A percentile compares a stretch with the other conserved stretches of the same genome.
Evolutionary conservation across 2,329 filamentous ascomycete genomes (phyloP).

Genomic region (Pseudocercospora fijiensis): DNA sequence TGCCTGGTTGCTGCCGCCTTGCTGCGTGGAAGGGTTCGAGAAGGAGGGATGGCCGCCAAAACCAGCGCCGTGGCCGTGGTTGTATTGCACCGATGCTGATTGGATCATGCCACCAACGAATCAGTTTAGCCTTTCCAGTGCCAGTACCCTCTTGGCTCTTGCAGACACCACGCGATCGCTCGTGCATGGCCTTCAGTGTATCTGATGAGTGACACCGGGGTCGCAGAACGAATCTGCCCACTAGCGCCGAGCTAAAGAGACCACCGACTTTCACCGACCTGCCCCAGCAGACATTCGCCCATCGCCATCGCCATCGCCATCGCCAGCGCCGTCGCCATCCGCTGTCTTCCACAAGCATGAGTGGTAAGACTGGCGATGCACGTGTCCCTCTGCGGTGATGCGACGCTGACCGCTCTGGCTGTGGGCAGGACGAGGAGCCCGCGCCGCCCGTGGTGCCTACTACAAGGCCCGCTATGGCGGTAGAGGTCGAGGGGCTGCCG

Average conservation of each 20-base stretch:
- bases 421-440: slow-evolving; percentile 22
- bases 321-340: no score
- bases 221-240: not conserved
- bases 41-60: not conserved
- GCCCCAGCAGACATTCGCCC: not conserved
- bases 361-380: slow-evolving; percentile 17
- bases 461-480: slow-evolving; percentile 34
- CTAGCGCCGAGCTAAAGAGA: not conserved
- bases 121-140: not conserved
- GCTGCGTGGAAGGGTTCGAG: slow-evolving; percentile 3
- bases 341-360: slow-evolving; percentile 14
- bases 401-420: slow-evolving; percentile 11
- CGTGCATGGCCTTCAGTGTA: not conserved
- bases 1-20: not conserved
- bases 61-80: not conserved
- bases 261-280: no score
- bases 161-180: not conserved
- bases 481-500: slow-evolving; percentile 9
- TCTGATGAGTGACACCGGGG: not conserved
- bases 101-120: not conserved
- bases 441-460: slow-evolving; percentile 36
- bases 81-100: not conserved
- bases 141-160: not conserved
- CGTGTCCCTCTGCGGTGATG: not conserved
- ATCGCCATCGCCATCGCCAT: no score